Evolutionary conservation across 2,329 filamentous ascomycete genomes (phyloP).

Genomic region (Xylariales sp.): DNA sequence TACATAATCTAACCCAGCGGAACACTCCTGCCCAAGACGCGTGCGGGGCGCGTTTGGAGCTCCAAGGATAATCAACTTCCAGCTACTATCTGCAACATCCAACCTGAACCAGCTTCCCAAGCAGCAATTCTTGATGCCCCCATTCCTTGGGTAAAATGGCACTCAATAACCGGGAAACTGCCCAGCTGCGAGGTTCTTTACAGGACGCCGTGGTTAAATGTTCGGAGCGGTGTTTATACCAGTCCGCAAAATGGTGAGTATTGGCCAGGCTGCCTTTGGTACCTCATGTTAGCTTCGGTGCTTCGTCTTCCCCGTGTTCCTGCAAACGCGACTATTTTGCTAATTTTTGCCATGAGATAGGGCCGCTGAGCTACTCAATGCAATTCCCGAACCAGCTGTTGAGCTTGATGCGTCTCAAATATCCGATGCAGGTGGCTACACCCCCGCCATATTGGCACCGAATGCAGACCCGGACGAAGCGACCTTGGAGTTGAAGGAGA

Average conservation of each 20-base stretch:
- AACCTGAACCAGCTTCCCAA: too few species aligned
- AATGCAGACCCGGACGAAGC: slow-evolving; percentile 70
- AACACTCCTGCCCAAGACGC: too few species aligned
- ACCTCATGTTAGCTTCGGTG: too few species aligned
- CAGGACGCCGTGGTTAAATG: slow-evolving; percentile 87
- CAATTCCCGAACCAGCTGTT: slow-evolving; percentile 57
- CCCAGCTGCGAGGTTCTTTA: slow-evolving; percentile 67
- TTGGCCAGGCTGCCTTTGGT: neutral
- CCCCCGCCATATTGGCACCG: slow-evolving; percentile 44
- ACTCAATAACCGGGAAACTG: slow-evolving; percentile 51
- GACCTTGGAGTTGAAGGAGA: slow-evolving; percentile 70
- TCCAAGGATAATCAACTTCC: too few species aligned
- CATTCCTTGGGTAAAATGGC: slow-evolving; percentile 45
- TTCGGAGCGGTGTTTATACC: slow-evolving; percentile 91
- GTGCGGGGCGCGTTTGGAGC: too few species aligned
- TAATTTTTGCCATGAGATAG: too few species aligned
- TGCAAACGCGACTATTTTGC: too few species aligned
- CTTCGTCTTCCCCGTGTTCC: too few species aligned
- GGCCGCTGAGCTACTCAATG: slow-evolving; percentile 89
- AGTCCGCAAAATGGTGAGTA: slow-evolving; percentile 87
- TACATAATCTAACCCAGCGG: too few species aligned
- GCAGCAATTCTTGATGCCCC: too few species aligned
- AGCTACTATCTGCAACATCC: too few species aligned
- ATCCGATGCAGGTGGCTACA: slow-evolving; percentile 32
- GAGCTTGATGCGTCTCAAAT: slow-evolving; percentile 22